Conservation (phyloP, 1,284 basidiomycete genomes). For the Puccinia hordei region DNA sequence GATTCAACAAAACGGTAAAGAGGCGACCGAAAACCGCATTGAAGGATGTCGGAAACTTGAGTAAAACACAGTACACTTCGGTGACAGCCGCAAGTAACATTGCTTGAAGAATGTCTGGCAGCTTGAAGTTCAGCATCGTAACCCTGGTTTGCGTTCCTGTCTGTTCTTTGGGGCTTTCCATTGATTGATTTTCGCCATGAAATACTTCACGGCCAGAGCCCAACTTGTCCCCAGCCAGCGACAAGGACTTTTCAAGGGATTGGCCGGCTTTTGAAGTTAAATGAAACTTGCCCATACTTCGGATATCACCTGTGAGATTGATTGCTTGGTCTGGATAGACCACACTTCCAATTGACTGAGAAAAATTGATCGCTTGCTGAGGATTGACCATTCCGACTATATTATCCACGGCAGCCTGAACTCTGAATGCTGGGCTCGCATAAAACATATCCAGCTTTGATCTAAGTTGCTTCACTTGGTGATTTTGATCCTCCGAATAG, state of each 20-base stretch:
- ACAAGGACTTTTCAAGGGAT: background rate
- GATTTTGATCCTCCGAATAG: background rate
- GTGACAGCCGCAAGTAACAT: conserved; percentile 9
- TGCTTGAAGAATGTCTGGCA: conserved; percentile 17
- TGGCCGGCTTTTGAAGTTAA: background rate
- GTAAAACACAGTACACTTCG: background rate
- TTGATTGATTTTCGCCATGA: background rate
- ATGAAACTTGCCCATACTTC: background rate
- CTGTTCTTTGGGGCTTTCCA: background rate
- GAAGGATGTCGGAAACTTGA: background rate
- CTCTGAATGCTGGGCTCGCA: background rate
- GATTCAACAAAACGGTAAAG: background rate
- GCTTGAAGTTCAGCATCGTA: conserved; percentile 12
- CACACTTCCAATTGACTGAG: background rate
- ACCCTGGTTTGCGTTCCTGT: background rate
- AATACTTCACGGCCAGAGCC: background rate
- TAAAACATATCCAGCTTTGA: conserved; percentile 19
- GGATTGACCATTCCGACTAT: background rate
- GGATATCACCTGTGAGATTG: background rate
- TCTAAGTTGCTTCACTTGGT: background rate
- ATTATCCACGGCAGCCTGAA: background rate
- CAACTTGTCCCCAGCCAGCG: no score
- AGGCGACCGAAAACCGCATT: background rate
- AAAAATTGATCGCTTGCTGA: background rate
- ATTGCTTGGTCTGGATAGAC: background rate